A percentile compares a stretch with the other conserved stretches of the same genome.
Evolutionary conservation across 192 early-diverging fungal genomes (phyloP).

Genomic region (Backusella tuberculispora): DNA sequence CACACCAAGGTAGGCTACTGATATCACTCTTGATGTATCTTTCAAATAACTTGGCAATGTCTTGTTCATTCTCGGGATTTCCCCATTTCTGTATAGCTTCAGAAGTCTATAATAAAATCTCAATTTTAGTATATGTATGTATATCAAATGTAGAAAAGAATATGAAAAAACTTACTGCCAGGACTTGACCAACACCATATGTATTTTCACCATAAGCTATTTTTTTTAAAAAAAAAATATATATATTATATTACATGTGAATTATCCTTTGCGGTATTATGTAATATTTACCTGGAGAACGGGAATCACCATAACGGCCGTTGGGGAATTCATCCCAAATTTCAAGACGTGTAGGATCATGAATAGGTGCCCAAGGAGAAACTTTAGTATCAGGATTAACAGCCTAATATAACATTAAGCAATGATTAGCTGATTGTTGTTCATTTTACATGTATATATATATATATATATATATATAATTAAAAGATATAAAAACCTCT

Average conservation of each 20-base stretch:
- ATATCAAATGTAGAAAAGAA: neutral
- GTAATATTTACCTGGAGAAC: constrained; percentile 61
- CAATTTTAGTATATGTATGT: neutral
- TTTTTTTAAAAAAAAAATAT: neutral
- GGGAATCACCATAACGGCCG: constrained; percentile 84
- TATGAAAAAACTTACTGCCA: constrained; percentile 33
- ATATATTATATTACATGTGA: neutral
- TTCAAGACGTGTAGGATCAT: constrained; percentile 59
- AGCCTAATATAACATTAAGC: neutral
- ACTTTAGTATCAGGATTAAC: constrained; percentile 67
- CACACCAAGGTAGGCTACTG: constrained; percentile 73
- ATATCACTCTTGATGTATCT: constrained; percentile 68
- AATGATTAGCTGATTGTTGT: too few relatives aligned
- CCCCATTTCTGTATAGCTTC: constrained; percentile 71
- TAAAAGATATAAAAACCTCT: neutral
- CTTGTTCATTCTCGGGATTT: constrained; percentile 53
- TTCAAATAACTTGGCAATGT: constrained; percentile 69
- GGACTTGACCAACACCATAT: constrained; percentile 66
- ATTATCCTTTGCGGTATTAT: too few relatives aligned
- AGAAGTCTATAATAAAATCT: constrained; percentile 29
- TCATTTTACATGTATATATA: too few relatives aligned
- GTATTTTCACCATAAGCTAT: constrained; percentile 64
- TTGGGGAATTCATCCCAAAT: constrained; percentile 92
- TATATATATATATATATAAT: too few relatives aligned
- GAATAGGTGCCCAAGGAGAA: constrained; percentile 16